A percentile compares a stretch with the other conserved stretches of the same genome.
phyloP scores from a whole-genome alignment of 2,329 filamentous ascomycete species.

The Sarocladiaceae sp. region DNA sequence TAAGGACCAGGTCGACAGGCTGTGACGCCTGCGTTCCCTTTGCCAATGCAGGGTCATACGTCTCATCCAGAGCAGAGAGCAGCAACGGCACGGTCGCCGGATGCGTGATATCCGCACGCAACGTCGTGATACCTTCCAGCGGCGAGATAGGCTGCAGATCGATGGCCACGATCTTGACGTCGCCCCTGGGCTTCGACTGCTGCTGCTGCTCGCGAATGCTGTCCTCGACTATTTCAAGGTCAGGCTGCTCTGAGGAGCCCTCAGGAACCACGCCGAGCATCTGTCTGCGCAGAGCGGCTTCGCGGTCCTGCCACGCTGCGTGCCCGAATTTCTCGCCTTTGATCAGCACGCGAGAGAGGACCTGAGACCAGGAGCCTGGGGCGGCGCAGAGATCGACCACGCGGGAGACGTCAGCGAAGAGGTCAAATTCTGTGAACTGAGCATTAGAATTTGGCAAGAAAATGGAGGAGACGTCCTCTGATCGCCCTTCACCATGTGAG shows the following conservation, averaged over 20 bases:
- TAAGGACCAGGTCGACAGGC: slow-evolving; percentile 88
- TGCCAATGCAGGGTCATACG: slow-evolving; percentile 40
- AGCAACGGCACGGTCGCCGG: slow-evolving; percentile 89
- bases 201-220: slow-evolving; percentile 17
- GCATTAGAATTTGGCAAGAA: slow-evolving; percentile 9
- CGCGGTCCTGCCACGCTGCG: slow-evolving; percentile 79
- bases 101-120: slow-evolving; percentile 95
- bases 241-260: slow-evolving; percentile 16
- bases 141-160: slow-evolving; percentile 95
- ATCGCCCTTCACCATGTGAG: not conserved
- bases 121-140: slow-evolving; percentile 82
- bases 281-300: slow-evolving; percentile 57
- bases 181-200: slow-evolving; percentile 43
- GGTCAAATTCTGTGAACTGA: slow-evolving; percentile 83
- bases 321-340: slow-evolving; percentile 88
- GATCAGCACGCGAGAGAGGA: slow-evolving; percentile 86
- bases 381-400: slow-evolving; percentile 96
- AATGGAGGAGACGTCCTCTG: not conserved
- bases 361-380: slow-evolving; percentile 95
- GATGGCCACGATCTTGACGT: slow-evolving; percentile 92
- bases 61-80: slow-evolving; percentile 74
- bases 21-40: slow-evolving; percentile 53
- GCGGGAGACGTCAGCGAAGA: slow-evolving; percentile 82
- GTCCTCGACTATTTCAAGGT: slow-evolving; percentile 10
- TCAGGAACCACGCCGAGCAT: slow-evolving; percentile 48